Evolutionary conservation across 2,329 filamentous ascomycete species (phyloP), one percentile per base, ranked within the genome.

Genomic region (Zymoseptoria tritici): DNA sequence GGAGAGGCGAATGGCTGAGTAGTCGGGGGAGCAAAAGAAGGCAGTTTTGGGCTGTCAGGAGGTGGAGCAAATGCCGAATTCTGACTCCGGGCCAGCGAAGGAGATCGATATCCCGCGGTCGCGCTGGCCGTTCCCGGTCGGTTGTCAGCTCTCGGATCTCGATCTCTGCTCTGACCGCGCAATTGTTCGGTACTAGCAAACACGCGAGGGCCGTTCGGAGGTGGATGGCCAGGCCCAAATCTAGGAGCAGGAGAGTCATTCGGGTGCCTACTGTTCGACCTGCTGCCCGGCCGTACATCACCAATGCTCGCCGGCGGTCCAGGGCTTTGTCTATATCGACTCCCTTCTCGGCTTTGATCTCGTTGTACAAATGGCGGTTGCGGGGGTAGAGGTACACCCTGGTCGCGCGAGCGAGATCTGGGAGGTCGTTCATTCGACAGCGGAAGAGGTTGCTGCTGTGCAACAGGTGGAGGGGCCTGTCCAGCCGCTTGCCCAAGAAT

Each of bases 401-500:
- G 58, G 24, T 62, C 60, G 22, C 58, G 59, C 54, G 36, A 46
- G 4, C 36, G 36, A 46, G 36, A 16, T 16, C 36, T 16, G 36
- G 36, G 36, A 16, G 36, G 13, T 46, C 16, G 36, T 46, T 46
- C 36, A 46, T n/a, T 46, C 4, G 36, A 46, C 36, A n/a, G 54
- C 22, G 58, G 49, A 54, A 57, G 62, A 29, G 57, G 53, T 36
- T 57, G 22, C 52, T 60, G 60, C 49, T 58, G 60, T 6, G 42
- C 51, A 52, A 56, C 19, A 13, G 62, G 19, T 11, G 66, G 62
- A 13, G 59, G 64, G 5, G 61, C 60, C 52, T 61, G 63, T 42
- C 57, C 57, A 26, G 51, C 65, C 9, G 54, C 52, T 22, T 68
- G 66, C 54, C 88, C 89, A 36, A 88, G 78, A 52, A 97, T 83